Evolutionary conservation across 208 protist species (phyloP).

Genomic region (Crithidia brevicula): DNA sequence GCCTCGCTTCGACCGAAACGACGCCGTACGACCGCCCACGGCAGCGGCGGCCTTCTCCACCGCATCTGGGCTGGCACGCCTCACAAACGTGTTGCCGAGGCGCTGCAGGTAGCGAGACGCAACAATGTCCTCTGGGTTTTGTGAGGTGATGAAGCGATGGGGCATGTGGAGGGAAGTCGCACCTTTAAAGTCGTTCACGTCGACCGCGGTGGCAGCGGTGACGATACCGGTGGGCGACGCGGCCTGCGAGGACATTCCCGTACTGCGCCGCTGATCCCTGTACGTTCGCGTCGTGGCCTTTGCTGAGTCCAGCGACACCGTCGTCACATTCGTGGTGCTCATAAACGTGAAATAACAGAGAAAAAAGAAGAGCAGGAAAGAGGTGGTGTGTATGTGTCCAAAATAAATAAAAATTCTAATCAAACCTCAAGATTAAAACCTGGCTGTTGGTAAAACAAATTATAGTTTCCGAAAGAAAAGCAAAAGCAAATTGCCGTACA

Average conservation of each 20-base stretch:
- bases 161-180: not conserved
- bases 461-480: too few species aligned
- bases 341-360: not conserved
- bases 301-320: not conserved
- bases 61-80: not conserved
- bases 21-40: not conserved
- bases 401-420: not conserved
- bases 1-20: not conserved
- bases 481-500: too few species aligned
- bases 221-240: not conserved
- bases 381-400: not conserved
- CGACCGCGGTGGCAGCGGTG: not conserved
- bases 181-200: constrained; percentile 1
- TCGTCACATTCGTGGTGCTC: not conserved
- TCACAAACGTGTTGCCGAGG: constrained; percentile 29
- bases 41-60: not conserved
- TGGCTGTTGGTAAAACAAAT: too few species aligned
- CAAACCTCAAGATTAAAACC: not conserved
- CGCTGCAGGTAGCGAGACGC: constrained; percentile 30
- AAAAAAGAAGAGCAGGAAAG: not conserved
- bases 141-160: not conserved
- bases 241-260: constrained; percentile 3
- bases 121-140: constrained; percentile 24
- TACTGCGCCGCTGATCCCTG: not conserved
- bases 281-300: not conserved